A percentile compares a stretch with the other conserved stretches of the same genome.
phyloP scores from a whole-genome alignment of 108 stramenopile genomes.

The Skeletonema tropicum region DNA sequence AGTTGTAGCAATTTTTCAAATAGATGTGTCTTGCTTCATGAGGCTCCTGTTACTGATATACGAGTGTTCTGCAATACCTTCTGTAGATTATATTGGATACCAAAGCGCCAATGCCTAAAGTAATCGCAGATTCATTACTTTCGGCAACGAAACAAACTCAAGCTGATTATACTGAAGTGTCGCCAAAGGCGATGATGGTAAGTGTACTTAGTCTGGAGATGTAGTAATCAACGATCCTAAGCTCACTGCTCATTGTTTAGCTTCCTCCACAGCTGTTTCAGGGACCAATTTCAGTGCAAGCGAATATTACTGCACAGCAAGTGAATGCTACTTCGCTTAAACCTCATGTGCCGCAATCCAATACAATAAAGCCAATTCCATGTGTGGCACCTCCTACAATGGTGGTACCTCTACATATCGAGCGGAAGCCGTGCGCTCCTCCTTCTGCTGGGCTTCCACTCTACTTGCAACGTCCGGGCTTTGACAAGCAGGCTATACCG shows the following conservation, averaged over 20 bases:
- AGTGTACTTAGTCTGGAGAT: neutral
- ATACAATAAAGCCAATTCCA: neutral
- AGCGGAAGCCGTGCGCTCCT: neutral
- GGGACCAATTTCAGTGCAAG: slow-evolving; percentile 1
- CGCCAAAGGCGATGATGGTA: neutral
- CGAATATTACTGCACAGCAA: neutral
- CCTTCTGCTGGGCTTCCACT: neutral
- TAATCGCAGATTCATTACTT: neutral
- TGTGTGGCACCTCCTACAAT: neutral
- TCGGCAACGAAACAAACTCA: neutral
- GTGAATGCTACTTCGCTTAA: neutral
- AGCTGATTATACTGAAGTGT: neutral
- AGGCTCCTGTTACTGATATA: neutral
- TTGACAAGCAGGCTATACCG: neutral
- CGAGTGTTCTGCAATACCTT: neutral
- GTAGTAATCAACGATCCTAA: neutral
- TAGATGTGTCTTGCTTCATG: neutral
- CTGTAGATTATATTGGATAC: slow-evolving; percentile 1
- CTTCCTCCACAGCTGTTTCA: neutral
- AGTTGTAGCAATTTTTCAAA: slow-evolving; percentile 8
- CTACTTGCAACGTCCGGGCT: neutral
- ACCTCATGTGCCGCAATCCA: neutral
- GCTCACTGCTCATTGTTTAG: neutral
- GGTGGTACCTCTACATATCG: neutral
- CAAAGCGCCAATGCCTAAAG: neutral